Conservation (phyloP, 192 early-diverging fungal species). For the Gorgonomyces haynaldii region DNA sequence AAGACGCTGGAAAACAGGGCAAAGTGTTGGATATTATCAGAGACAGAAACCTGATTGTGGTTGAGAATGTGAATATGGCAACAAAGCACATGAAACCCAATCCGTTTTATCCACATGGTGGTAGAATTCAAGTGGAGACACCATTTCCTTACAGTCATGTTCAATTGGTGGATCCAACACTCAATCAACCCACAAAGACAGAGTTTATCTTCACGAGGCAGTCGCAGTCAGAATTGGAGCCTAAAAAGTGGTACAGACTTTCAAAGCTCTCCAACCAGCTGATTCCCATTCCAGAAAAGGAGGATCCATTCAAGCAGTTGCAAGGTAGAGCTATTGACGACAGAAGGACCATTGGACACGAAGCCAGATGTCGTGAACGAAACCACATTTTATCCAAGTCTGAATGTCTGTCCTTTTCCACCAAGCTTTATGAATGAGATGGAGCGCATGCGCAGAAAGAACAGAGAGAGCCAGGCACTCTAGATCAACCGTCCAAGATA, state of each 20-base stretch:
- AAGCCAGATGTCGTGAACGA: constrained; percentile 9
- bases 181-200: constrained; percentile 6
- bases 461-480: constrained; percentile 17
- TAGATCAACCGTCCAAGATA: too few relatives aligned
- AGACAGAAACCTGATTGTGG: constrained; percentile 49
- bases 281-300: constrained; percentile 22
- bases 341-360: constrained; percentile 21
- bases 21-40: constrained; percentile 47
- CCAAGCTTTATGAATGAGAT: constrained; percentile 36
- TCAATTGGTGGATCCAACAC: constrained; percentile 53
- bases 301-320: constrained; percentile 17
- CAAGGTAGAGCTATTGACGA: constrained; percentile 2
- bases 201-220: background rate
- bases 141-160: constrained; percentile 62
- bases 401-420: constrained; percentile 29
- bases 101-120: constrained; percentile 34
- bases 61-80: constrained; percentile 46
- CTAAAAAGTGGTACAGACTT: background rate
- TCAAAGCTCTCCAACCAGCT: constrained; percentile 5
- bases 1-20: constrained; percentile 45
- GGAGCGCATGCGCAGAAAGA: constrained; percentile 27
- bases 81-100: constrained; percentile 50
- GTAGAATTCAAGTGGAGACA: constrained; percentile 49
- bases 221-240: constrained; percentile 1
- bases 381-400: constrained; percentile 17